Evolutionary conservation across 192 early-diverging fungal genomes (phyloP).

Genomic region (Mortierella antarctica): DNA sequence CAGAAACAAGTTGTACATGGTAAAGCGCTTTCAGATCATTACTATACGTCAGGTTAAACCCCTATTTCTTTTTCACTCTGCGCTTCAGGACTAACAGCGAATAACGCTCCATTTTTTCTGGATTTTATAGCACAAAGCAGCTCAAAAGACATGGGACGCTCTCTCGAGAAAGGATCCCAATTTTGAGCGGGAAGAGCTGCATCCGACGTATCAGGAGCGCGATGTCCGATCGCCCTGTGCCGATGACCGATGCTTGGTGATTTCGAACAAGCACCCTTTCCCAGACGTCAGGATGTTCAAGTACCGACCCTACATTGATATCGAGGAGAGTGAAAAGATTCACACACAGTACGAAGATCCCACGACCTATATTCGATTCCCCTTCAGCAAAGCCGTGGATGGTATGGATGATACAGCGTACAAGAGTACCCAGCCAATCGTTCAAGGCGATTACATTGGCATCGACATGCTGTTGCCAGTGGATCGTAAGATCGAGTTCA

Average conservation of each 20-base stretch:
- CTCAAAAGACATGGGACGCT: slow-evolving; percentile 50
- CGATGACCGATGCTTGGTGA: slow-evolving; percentile 64
- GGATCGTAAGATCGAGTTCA: slow-evolving; percentile 43
- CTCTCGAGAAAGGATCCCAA: slow-evolving; percentile 24
- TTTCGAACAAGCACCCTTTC: slow-evolving; percentile 63
- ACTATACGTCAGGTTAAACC: not conserved
- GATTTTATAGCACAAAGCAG: slow-evolving; percentile 54
- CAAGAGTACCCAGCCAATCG: slow-evolving; percentile 56
- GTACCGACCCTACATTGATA: slow-evolving; percentile 61
- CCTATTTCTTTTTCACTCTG: not conserved
- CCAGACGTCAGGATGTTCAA: slow-evolving; percentile 60
- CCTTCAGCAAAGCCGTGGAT: slow-evolving; percentile 65
- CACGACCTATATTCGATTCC: slow-evolving; percentile 37
- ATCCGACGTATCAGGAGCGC: slow-evolving; percentile 53
- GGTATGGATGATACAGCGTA: slow-evolving; percentile 60
- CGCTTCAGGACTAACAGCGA: not conserved
- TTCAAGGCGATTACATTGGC: slow-evolving; percentile 64
- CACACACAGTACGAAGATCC: slow-evolving; percentile 58
- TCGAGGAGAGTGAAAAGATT: slow-evolving; percentile 56
- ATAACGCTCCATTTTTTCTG: not conserved
- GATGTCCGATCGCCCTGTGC: slow-evolving; percentile 60
- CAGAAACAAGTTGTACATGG: slow-evolving; percentile 65
- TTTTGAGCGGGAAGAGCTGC: slow-evolving; percentile 54
- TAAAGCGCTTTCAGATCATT: not conserved
- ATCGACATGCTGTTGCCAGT: slow-evolving; percentile 64